Evolutionary conservation across 2,329 filamentous ascomycete species (phyloP).

Genomic region (Stachybotrys chlorohalonatus): DNA sequence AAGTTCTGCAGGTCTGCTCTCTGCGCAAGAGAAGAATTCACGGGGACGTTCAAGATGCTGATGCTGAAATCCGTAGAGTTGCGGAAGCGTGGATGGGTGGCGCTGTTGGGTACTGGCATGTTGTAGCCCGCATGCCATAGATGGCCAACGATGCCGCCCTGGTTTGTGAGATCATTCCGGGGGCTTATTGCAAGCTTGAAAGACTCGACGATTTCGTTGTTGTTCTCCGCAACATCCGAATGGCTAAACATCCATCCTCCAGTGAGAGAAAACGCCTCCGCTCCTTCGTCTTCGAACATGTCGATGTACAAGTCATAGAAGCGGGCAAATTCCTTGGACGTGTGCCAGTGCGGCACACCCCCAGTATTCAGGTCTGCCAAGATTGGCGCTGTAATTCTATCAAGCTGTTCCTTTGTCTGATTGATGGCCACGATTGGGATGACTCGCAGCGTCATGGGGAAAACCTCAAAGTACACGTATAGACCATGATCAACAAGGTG

Average conservation of each 20-base stretch:
- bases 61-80: constrained; percentile 25
- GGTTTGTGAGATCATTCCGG: constrained; percentile 13
- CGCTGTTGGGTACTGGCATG: constrained; percentile 24
- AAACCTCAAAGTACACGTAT: constrained; percentile 33
- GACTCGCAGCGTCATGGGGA: constrained; percentile 27
- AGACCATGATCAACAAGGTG: constrained; percentile 31
- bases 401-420: constrained; percentile 23
- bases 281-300: constrained; percentile 25
- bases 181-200: constrained; percentile 21
- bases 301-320: constrained; percentile 27
- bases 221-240: constrained; percentile 23
- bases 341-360: constrained; percentile 17
- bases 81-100: constrained; percentile 29
- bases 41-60: constrained; percentile 19
- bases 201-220: constrained; percentile 23
- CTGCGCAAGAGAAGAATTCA: constrained; percentile 30
- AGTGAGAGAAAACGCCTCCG: constrained; percentile 19
- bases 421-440: constrained; percentile 26
- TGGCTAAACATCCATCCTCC: constrained; percentile 28
- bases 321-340: constrained; percentile 18
- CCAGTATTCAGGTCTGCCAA: constrained; percentile 20
- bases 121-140: constrained; percentile 27
- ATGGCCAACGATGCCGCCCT: constrained; percentile 25
- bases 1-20: constrained; percentile 30
- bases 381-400: constrained; percentile 24